Evolutionary conservation across 352 stramenopile species (phyloP).

Genomic region (Pythium apleroticum): DNA sequence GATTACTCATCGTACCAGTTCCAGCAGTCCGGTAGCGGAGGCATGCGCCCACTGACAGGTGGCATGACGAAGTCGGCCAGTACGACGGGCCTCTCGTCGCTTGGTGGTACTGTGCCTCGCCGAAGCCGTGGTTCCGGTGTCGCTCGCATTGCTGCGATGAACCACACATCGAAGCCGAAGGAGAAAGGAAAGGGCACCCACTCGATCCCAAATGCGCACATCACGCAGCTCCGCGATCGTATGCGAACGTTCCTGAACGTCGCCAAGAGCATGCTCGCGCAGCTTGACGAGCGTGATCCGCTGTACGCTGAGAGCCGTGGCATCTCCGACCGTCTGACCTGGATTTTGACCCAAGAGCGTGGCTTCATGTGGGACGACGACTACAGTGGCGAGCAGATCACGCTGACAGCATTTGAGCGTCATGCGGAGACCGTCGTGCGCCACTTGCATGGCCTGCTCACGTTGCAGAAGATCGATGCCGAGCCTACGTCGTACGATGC

Average conservation of each 20-base stretch:
- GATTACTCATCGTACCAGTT: slow-evolving; percentile 88
- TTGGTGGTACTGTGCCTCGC: slow-evolving; percentile 71
- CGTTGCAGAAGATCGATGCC: slow-evolving; percentile 96
- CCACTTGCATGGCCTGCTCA: slow-evolving; percentile 94
- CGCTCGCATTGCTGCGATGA: slow-evolving; percentile 78
- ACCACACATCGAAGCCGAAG: slow-evolving; percentile 67
- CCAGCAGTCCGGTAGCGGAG: slow-evolving; percentile 34
- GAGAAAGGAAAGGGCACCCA: slow-evolving; percentile 60
- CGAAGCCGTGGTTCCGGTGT: slow-evolving; percentile 81
- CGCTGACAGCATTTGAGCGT: slow-evolving; percentile 81
- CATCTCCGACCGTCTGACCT: slow-evolving; percentile 94
- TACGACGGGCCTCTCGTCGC: slow-evolving; percentile 80
- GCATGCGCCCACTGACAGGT: slow-evolving; percentile 37
- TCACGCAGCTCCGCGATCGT: slow-evolving; percentile 94
- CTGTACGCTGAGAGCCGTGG: slow-evolving; percentile 87
- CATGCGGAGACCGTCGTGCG: slow-evolving; percentile 76
- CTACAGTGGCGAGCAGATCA: slow-evolving; percentile 96
- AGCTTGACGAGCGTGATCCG: slow-evolving; percentile 76
- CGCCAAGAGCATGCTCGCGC: slow-evolving; percentile 84
- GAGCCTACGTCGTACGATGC: slow-evolving; percentile 97
- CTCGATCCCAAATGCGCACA: slow-evolving; percentile 76
- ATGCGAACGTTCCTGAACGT: slow-evolving; percentile 93
- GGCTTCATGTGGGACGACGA: slow-evolving; percentile 99
- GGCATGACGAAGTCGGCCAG: slow-evolving; percentile 87
- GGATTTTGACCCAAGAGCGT: slow-evolving; percentile 95